Conservation (phyloP, 2,329 filamentous ascomycete species). For the Colletotrichum liriopes region DNA sequence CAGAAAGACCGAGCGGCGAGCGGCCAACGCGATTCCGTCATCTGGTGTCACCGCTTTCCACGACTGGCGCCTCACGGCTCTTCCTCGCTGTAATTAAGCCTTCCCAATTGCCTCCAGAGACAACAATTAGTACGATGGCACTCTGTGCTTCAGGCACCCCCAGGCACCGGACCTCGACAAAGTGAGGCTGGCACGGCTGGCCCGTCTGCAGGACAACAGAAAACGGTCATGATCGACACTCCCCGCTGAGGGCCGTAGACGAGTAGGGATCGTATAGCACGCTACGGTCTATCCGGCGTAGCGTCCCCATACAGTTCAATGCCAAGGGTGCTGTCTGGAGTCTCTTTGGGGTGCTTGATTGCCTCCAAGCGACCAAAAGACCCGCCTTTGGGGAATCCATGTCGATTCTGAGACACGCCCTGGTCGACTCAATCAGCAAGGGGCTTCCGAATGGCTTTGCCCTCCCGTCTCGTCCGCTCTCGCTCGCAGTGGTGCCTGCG, state of each 20-base stretch:
- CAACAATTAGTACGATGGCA: constrained; percentile 25
- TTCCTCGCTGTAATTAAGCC: constrained; percentile 52
- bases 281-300: constrained; percentile 29
- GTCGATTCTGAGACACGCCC: constrained; percentile 55
- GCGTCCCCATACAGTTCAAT: constrained; percentile 40
- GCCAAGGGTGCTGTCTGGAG: constrained; percentile 38
- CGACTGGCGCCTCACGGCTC: constrained; percentile 49
- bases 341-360: constrained; percentile 36
- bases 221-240: constrained; percentile 50
- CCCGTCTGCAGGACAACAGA: constrained; percentile 42
- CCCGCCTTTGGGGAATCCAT: constrained; percentile 52
- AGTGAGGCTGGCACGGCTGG: constrained; percentile 43
- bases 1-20: constrained; percentile 14
- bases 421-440: constrained; percentile 43
- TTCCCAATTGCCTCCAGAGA: constrained; percentile 19
- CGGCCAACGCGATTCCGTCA: constrained; percentile 4
- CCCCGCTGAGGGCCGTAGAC: constrained; percentile 46
- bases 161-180: constrained; percentile 33
- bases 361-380: constrained; percentile 27
- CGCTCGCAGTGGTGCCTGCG: constrained; percentile 12
- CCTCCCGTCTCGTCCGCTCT: constrained; percentile 29
- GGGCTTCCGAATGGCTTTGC: constrained; percentile 32
- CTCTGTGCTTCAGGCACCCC: constrained; percentile 33
- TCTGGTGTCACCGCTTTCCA: constrained; percentile 1
- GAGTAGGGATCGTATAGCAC: constrained; percentile 40